phyloP scores from a whole-genome alignment of 345 rosid species.

The Eutrema yunnanense region DNA sequence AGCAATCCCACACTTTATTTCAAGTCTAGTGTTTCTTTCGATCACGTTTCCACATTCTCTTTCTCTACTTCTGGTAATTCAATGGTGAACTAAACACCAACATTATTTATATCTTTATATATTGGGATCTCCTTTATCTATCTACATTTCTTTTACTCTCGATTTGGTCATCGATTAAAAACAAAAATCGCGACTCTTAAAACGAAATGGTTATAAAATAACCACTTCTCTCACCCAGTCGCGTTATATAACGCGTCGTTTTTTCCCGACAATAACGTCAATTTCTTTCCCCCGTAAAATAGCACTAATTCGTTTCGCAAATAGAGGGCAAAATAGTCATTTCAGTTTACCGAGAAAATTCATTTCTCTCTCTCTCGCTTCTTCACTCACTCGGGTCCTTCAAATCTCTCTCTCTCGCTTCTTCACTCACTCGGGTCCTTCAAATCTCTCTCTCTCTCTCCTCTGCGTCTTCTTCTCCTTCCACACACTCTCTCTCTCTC shows the following conservation, averaged over 20 bases:
- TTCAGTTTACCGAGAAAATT: not conserved
- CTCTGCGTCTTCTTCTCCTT: not conserved
- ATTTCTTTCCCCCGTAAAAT: not conserved
- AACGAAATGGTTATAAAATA: not conserved
- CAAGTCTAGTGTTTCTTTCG: not conserved
- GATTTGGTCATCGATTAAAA: not conserved
- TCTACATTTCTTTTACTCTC: not conserved
- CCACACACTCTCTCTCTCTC: not conserved
- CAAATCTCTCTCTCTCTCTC: not conserved
- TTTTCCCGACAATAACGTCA: not conserved
- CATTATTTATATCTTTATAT: not conserved
- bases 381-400: slow-evolving; percentile 10
- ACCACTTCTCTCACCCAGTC: not conserved
- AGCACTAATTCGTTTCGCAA: not conserved
- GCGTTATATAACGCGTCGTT: not conserved
- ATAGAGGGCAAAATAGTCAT: not conserved
- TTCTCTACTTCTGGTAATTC: not conserved
- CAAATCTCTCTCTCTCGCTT: not conserved
- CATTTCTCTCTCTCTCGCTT: not conserved
- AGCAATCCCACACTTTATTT: not conserved
- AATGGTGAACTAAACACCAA: not conserved
- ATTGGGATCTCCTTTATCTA: too few species aligned
- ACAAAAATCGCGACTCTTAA: not conserved
- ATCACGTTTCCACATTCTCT: not conserved
- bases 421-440: slow-evolving; percentile 10